These are phyloP conservation scores for Cyclotella choctawhatcheeana DNA, from an alignment of 108 stramenopile genomes.

Conservation along the genomic window DNA sequence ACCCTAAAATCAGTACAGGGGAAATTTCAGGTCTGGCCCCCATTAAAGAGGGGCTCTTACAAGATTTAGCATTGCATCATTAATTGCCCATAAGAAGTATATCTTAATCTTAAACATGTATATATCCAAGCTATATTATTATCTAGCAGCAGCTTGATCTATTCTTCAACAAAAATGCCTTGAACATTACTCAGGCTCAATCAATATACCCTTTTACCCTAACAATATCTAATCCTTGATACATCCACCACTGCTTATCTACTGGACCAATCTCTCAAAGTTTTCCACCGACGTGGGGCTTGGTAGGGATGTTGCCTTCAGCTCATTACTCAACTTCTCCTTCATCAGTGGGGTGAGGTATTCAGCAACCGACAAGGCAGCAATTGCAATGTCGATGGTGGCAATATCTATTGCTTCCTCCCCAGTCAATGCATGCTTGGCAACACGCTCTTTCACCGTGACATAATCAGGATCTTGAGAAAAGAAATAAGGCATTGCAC, in stretches of 20 bases:
- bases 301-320: not conserved
- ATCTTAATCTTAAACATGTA: too few species aligned
- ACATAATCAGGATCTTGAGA: constrained; percentile 95
- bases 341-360: constrained; percentile 79
- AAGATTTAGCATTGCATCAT: too few species aligned
- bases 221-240: too few species aligned
- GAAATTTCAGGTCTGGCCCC: constrained; percentile 13
- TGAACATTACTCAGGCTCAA: too few species aligned
- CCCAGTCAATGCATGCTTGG: constrained; percentile 73
- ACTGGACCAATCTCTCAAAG: not conserved
- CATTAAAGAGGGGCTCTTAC: too few species aligned
- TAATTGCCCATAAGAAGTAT: too few species aligned
- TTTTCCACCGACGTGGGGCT: not conserved
- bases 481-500: constrained; percentile 96
- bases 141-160: too few species aligned
- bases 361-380: constrained; percentile 89
- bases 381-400: constrained; percentile 90
- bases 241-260: too few species aligned
- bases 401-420: constrained; percentile 84
- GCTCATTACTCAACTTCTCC: constrained; percentile 58
- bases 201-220: too few species aligned
- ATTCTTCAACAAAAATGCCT: too few species aligned
- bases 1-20: constrained; percentile 1
- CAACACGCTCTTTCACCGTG: constrained; percentile 92
- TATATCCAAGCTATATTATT: too few species aligned